phyloP scores from a whole-genome alignment of 805 yeast species.

The Debaryomyces prosopidis region DNA sequence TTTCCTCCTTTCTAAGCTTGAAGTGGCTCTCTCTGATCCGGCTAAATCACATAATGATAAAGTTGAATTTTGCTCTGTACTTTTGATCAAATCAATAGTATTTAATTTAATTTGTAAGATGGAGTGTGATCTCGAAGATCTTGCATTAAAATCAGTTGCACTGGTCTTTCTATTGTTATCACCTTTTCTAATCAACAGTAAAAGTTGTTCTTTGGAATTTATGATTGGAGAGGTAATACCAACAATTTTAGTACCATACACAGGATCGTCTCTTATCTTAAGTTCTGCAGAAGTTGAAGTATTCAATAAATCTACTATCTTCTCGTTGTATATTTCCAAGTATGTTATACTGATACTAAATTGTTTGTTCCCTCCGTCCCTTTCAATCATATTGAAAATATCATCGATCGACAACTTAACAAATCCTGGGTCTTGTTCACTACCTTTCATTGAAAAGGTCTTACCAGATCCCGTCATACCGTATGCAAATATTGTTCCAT shows the following conservation, averaged over 20 bases:
- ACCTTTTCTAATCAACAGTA: constrained; percentile 62
- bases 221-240: constrained; percentile 71
- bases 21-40: constrained; percentile 87
- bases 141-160: constrained; percentile 84
- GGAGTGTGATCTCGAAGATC: constrained; percentile 92
- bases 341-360: constrained; percentile 65
- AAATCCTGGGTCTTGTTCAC: constrained; percentile 61
- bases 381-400: constrained; percentile 51
- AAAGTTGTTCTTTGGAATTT: constrained; percentile 55
- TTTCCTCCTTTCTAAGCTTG: constrained; percentile 76
- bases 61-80: constrained; percentile 50
- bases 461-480: constrained; percentile 96
- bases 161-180: constrained; percentile 77
- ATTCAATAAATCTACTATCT: constrained; percentile 70
- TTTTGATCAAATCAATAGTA: constrained; percentile 40
- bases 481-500: constrained; percentile 89
- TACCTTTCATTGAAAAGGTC: constrained; percentile 84
- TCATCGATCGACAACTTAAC: constrained; percentile 66
- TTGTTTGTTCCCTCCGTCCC: constrained; percentile 24
- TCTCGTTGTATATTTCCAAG: constrained; percentile 85
- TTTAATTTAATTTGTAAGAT: constrained; percentile 69
- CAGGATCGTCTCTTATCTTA: constrained; percentile 74
- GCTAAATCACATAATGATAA: constrained; percentile 92
- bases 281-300: constrained; percentile 50
- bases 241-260: constrained; percentile 68